Evolutionary conservation across 805 yeast species (phyloP), one percentile per base, ranked within the genome.

Genomic region (Cyberlindnera veronae): DNA sequence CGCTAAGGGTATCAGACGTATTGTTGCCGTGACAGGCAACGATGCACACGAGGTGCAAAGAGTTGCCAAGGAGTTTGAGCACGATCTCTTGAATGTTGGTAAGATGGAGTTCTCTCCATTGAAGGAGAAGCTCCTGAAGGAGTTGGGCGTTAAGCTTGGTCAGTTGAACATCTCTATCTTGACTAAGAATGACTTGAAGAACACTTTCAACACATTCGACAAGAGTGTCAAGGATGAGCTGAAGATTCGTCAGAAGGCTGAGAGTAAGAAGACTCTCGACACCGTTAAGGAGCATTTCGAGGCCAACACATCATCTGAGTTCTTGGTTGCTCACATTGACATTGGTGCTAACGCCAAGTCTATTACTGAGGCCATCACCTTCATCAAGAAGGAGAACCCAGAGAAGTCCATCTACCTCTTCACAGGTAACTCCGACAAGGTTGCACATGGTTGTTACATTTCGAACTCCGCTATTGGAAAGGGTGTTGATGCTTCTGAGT

Each of bases 1-100:
- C 64, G 98, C 99, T 46, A 93, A 93, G 71, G 99, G 99, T 67
- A 88, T 89, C 48, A 81, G 99, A 69, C 87, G 99, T 74, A 85
- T 93, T 62, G 96, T 93, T 42, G 98, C 96, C 20, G 96, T 93
- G 38, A 85, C 97, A 14, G 98, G 98, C 34, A 71, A 77, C 38
- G 95, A 81, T 49, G 98, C 99, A 13, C 80, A 77, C 55, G 91
- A 81, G 55, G 97, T 89, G 38, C 96, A 93, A 72, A 76, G 86
- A 61, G 61, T 83, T 49, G 96, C 97, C 38, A 57, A 61, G 21
- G 91, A 83, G 43, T 91, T 81, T 58, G 80, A 73, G 24, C 69
- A 67, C 34, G 71, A 75, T 36, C 73, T 93, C 46, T 75, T 68
- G 33, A 71, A 71, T 30, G 78, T 84, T 37, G 81, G 71, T 39